Evolutionary conservation across 148 eudicot genomes (phyloP).

Genomic region (Chenopodium suecicum): DNA sequence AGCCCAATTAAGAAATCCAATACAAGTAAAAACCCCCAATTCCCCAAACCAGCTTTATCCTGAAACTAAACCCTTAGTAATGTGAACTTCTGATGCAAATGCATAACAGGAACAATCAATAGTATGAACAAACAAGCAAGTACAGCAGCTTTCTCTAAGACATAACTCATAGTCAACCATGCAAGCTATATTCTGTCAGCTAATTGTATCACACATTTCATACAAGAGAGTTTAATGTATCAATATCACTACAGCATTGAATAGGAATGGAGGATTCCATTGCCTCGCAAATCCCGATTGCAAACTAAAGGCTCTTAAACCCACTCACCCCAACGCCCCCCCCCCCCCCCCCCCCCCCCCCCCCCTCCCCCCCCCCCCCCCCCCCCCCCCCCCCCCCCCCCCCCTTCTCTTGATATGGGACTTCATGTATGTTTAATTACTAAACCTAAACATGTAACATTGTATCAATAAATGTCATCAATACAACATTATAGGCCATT

Average conservation of each 20-base stretch:
- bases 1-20: not conserved
- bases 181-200: not conserved
- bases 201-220: not conserved
- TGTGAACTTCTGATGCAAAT: not conserved
- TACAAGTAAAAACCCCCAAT: not conserved
- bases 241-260: too few relatives aligned
- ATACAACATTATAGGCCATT: not conserved
- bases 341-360: accelerated
- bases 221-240: not conserved
- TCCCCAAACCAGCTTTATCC: not conserved
- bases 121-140: not conserved
- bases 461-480: not conserved
- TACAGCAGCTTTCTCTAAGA: not conserved
- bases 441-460: too few relatives aligned
- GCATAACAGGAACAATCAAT: not conserved
- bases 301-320: too few relatives aligned
- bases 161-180: too few relatives aligned
- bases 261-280: too few relatives aligned
- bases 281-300: too few relatives aligned
- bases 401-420: too few relatives aligned
- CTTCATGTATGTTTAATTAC: too few relatives aligned
- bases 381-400: too few relatives aligned
- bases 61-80: not conserved
- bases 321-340: too few relatives aligned
- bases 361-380: too few relatives aligned